Conservation (phyloP, 345 rosid genomes). For the Ricinus communis region DNA sequence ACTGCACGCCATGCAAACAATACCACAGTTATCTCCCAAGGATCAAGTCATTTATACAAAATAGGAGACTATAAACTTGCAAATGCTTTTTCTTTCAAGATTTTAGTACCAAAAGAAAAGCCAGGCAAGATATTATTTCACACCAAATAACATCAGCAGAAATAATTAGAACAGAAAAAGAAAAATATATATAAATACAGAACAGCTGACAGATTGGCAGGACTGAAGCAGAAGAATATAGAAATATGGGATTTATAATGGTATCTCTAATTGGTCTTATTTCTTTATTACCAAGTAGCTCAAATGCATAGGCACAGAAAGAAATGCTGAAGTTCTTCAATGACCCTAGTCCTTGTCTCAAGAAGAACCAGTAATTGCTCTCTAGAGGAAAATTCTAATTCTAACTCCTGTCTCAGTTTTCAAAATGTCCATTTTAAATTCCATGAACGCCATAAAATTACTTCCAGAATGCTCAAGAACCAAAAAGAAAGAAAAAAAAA, state of each 20-base stretch:
- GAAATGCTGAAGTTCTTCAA: neutral
- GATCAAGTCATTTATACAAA: neutral
- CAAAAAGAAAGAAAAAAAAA: neutral
- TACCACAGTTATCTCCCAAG: neutral
- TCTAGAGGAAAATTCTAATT: neutral
- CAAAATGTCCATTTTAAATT: neutral
- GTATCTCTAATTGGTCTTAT: no score
- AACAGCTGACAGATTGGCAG: no score
- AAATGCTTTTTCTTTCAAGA: neutral
- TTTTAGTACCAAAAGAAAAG: no score
- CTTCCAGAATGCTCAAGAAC: neutral
- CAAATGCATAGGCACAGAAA: neutral
- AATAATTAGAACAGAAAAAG: no score
- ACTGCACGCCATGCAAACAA: conserved; percentile 44
- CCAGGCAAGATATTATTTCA: neutral
- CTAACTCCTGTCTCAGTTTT: neutral
- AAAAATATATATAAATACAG: no score
- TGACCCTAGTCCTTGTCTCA: neutral
- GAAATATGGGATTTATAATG: no score
- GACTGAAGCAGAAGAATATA: no score
- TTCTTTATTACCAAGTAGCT: no score
- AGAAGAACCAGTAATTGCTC: neutral
- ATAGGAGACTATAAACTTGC: neutral
- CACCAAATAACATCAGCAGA: no score
- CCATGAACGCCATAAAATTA: neutral